Evolutionary conservation across 805 yeast species (phyloP).

Genomic region (Candida wancherniae): DNA sequence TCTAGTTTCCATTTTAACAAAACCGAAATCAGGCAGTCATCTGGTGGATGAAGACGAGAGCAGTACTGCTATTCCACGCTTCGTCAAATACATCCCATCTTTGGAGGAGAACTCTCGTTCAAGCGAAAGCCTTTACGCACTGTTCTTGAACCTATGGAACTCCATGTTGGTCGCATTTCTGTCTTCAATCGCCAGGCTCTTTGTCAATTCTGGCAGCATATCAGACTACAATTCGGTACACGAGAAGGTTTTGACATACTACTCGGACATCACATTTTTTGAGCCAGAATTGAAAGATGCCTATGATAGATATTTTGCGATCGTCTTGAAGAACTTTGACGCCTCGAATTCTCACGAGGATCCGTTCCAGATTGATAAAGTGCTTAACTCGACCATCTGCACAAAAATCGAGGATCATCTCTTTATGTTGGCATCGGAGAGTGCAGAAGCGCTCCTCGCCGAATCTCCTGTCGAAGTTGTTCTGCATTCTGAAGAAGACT

Average conservation of each 20-base stretch:
- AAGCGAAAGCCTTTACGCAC: conserved; percentile 13
- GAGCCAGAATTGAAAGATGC: conserved; percentile 6
- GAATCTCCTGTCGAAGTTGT: conserved; percentile 8
- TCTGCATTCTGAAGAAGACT: conserved; percentile 11
- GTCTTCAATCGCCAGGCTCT: conserved; percentile 20
- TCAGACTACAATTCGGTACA: conserved; percentile 26
- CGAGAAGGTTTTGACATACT: conserved; percentile 21
- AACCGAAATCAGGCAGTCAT: conserved; percentile 14
- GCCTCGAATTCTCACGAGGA: conserved; percentile 3
- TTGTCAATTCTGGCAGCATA: conserved; percentile 21
- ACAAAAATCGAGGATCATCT: conserved; percentile 22
- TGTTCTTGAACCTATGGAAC: conserved; percentile 26
- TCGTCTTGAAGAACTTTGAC: conserved; percentile 9
- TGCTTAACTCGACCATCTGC: conserved; percentile 21
- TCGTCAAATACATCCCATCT: conserved; percentile 22
- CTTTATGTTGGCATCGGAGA: conserved; percentile 13
- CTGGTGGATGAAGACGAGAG: conserved; percentile 14
- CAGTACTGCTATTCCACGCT: conserved; percentile 16
- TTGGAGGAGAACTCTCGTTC: conserved; percentile 22
- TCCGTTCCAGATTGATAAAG: conserved; percentile 4
- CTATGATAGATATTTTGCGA: conserved; percentile 12
- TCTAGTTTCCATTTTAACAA: conserved; percentile 24
- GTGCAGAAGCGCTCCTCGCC: conserved; percentile 5
- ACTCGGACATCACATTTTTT: conserved; percentile 9
- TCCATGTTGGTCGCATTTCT: conserved; percentile 16